phyloP scores from a whole-genome alignment of 768 basidiomycete genomes.

The Podaxis pistillaris region DNA sequence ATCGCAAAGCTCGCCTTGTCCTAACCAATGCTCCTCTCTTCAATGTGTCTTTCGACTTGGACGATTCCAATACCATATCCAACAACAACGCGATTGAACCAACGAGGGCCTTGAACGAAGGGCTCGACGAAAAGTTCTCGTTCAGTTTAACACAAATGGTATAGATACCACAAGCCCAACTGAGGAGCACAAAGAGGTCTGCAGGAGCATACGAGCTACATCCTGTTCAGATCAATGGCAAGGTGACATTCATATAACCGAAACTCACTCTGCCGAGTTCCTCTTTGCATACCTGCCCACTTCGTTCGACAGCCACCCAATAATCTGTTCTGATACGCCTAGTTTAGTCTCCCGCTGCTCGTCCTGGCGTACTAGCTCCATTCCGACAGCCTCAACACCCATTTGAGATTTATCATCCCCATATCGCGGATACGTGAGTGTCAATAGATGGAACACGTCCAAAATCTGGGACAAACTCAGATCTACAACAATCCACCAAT shows the following conservation, averaged over 20 bases:
- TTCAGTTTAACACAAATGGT: slow-evolving; percentile 44
- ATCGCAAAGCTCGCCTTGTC: slow-evolving; percentile 65
- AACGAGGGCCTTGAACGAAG: slow-evolving; percentile 51
- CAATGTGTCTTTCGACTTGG: slow-evolving; percentile 54
- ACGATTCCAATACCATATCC: slow-evolving; percentile 56
- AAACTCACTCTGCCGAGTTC: slow-evolving; percentile 52
- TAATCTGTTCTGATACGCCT: slow-evolving; percentile 66
- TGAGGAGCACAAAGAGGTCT: slow-evolving; percentile 66
- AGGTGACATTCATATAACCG: slow-evolving; percentile 1
- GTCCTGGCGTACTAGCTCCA: slow-evolving; percentile 64
- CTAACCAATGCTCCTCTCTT: slow-evolving; percentile 60
- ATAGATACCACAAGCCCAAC: slow-evolving; percentile 70
- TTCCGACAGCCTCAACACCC: slow-evolving; percentile 67
- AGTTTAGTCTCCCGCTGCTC: slow-evolving; percentile 50
- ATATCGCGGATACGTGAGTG: slow-evolving; percentile 78
- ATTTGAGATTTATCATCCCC: slow-evolving; percentile 66
- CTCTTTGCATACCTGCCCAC: slow-evolving; percentile 55
- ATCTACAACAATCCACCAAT: slow-evolving; percentile 38
- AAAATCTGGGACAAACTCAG: slow-evolving; percentile 55
- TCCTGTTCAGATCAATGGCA: slow-evolving; percentile 12
- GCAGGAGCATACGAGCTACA: slow-evolving; percentile 53
- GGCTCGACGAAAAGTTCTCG: slow-evolving; percentile 42
- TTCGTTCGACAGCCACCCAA: slow-evolving; percentile 77
- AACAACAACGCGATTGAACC: slow-evolving; percentile 58
- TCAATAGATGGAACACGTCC: slow-evolving; percentile 73